These are phyloP conservation scores for Eleusine coracana DNA, from an alignment of 176 grass and related monocot genomes.

Conservation along the genomic window DNA sequence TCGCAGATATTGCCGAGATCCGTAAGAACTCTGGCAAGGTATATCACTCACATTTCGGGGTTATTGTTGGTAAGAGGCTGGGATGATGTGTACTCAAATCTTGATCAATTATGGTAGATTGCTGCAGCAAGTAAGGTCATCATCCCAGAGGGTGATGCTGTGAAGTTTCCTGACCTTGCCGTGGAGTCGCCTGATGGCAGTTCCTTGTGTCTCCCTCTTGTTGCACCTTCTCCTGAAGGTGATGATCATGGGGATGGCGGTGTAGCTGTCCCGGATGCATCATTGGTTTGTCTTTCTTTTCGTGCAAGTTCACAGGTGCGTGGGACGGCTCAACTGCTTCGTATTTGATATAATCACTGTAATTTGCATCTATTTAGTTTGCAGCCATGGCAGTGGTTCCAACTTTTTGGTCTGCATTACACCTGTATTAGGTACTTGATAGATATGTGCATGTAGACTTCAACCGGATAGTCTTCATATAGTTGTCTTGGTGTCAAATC, in stretches of 20 bases:
- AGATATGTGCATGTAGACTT: not conserved
- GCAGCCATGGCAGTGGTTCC: not conserved
- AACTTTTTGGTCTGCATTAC: not conserved
- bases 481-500: not conserved
- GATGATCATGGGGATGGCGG: not conserved
- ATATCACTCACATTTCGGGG: not conserved
- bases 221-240: not conserved
- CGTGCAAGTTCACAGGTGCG: conserved; percentile 86
- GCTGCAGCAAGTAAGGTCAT: conserved; percentile 31
- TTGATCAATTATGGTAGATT: conserved; percentile 30
- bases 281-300: conserved; percentile 85
- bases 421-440: not conserved
- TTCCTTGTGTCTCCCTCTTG: conserved; percentile 55
- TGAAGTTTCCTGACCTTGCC: conserved; percentile 74
- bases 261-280: conserved; percentile 46
- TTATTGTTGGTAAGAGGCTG: not conserved
- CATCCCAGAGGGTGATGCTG: conserved; percentile 41
- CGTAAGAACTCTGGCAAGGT: conserved; percentile 81
- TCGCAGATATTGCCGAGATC: conserved; percentile 74
- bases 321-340: not conserved
- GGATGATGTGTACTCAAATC: not conserved
- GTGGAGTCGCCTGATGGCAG: conserved; percentile 48
- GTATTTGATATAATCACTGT: not conserved
- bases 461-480: not conserved
- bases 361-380: not conserved